A percentile compares a stretch with the other conserved stretches of the same genome.
phyloP scores from a whole-genome alignment of 805 yeast genomes.

The Nakazawaea wyomingensis region DNA sequence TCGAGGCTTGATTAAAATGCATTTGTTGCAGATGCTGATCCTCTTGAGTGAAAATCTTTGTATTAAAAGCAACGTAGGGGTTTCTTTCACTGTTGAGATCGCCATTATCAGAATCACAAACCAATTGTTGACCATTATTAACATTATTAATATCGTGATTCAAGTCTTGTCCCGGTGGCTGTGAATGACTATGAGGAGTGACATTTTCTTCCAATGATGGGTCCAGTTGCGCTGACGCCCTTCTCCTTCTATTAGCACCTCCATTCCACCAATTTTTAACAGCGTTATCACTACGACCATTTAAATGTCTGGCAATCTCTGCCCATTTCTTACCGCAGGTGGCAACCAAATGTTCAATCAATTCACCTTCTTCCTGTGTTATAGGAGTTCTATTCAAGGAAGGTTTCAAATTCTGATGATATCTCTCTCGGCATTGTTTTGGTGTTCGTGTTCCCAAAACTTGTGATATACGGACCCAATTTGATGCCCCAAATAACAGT shows the following conservation, averaged over 20 bases:
- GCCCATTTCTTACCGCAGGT: slow-evolving; percentile 91
- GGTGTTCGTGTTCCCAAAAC: slow-evolving; percentile 74
- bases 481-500: slow-evolving; percentile 67
- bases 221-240: slow-evolving; percentile 35
- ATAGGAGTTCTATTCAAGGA: slow-evolving; percentile 77
- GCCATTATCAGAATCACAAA: not conserved
- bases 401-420: slow-evolving; percentile 89
- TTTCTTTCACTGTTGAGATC: not conserved
- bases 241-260: slow-evolving; percentile 77
- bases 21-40: slow-evolving; percentile 11
- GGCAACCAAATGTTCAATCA: slow-evolving; percentile 73
- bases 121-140: not conserved
- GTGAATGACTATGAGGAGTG: too few relatives aligned
- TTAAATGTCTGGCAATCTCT: slow-evolving; percentile 80
- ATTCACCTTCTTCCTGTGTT: slow-evolving; percentile 74
- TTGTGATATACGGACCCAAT: slow-evolving; percentile 85
- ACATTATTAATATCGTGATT: not conserved
- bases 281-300: slow-evolving; percentile 86
- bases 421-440: slow-evolving; percentile 87
- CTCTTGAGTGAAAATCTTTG: slow-evolving; percentile 14
- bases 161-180: slow-evolving; percentile 10
- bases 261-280: slow-evolving; percentile 97
- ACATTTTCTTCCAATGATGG: too few relatives aligned
- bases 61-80: slow-evolving; percentile 13
- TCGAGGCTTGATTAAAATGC: slow-evolving; percentile 8